Conservation (phyloP, 371 early-diverging fungal genomes). For the Rhizomucor miehei region DNA sequence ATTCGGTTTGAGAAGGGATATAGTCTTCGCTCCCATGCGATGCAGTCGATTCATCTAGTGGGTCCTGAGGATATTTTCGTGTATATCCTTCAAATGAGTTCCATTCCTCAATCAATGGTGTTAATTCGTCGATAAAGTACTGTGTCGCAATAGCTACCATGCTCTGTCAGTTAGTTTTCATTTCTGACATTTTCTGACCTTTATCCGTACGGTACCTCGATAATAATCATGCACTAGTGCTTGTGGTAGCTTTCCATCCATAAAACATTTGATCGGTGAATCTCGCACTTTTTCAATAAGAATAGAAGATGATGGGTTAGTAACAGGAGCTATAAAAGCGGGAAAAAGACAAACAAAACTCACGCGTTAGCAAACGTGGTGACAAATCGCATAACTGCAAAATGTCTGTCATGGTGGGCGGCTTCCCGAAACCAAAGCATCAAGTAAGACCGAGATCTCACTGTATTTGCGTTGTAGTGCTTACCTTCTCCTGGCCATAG, state of each 20-base stretch:
- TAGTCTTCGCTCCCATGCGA: too few species aligned
- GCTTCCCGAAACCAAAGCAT: not conserved
- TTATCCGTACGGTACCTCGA: conserved; percentile 7
- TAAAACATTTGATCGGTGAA: conserved; percentile 14
- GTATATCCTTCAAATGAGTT: too few species aligned
- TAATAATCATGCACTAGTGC: conserved; percentile 14
- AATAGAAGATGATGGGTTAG: too few species aligned
- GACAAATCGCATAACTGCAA: conserved; percentile 7
- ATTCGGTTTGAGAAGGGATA: too few species aligned
- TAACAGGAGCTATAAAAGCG: too few species aligned
- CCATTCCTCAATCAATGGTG: too few species aligned
- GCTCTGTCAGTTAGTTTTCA: too few species aligned
- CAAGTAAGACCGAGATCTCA: not conserved
- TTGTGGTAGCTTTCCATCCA: conserved; percentile 10
- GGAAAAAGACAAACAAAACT: not conserved
- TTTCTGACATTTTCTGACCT: too few species aligned
- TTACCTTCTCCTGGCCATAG: conserved; percentile 9
- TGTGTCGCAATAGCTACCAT: too few species aligned
- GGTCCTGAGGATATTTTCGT: too few species aligned
- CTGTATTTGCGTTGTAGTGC: not conserved
- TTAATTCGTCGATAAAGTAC: too few species aligned
- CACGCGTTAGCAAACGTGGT: conserved; percentile 15
- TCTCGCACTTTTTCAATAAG: conserved; percentile 13
- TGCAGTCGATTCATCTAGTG: too few species aligned
- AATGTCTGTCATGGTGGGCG: conserved; percentile 10